Base-by-base conservation (phyloP, 2,329 filamentous ascomycete genomes). In the Fusarium acutatum region DNA sequence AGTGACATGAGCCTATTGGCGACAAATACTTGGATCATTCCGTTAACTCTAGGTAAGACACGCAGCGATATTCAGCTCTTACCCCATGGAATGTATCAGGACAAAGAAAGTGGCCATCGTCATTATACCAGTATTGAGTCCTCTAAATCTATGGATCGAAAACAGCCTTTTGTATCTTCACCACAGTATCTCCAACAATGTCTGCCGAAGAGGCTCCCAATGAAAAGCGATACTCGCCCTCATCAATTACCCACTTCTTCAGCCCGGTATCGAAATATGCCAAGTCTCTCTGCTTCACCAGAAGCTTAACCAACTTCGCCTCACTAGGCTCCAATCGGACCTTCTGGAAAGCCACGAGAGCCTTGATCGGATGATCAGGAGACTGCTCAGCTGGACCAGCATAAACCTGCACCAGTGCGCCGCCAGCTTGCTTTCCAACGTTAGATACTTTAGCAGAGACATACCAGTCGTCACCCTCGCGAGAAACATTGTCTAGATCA, bases 391-490 rank as follows among this genome's bases (percentile, higher is more conserved):
- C 52, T 35, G 59, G 67, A 7, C 77, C 77, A 6, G 62, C 78
- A 76, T 91, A 91, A 12, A 90, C 73, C 61, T 91, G 89, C 3
- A 89, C 85, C 14, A 91, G 86, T 18, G 84, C 82, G 17, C 84
- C 82, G 28, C 88, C 88, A 5, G 81, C 76, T 0, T 84, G 74
- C 0, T 64, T 44, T 22, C 91, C 91, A 0, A 84, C 88, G 77
- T 94, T 94, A 37, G 84, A 85, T 11, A 93, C 81, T 0, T 83
- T 83, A 7, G 88, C 82, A 0, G 81, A 82, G 7, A 89, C 85
- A 11, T 74, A 76, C 40, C 90, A 91, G 10, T 18, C 85, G 85
- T 11, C 37, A 2, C 76, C 78, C 13, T 82, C 81, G 22, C 84
- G 72, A 3, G 77, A 54, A 7, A 81, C 79, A 2, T 74, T 72